Evolutionary conservation across 169 alveolate species (phyloP).

Genomic region (Plasmodium cynomolgi): DNA sequence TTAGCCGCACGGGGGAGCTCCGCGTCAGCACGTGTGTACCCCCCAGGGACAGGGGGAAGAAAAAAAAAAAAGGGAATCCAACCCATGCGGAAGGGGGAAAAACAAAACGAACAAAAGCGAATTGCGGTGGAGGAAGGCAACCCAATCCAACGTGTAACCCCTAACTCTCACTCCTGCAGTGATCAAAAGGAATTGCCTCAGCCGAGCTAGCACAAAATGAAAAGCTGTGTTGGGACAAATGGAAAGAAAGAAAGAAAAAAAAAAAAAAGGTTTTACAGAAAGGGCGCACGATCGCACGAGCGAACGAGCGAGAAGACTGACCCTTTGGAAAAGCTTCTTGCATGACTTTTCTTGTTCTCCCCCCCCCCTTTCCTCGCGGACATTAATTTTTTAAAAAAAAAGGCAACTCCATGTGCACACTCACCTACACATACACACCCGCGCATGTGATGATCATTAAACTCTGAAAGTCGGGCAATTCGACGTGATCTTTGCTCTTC

Average conservation of each 20-base stretch:
- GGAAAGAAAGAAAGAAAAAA: background rate
- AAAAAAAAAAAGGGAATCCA: background rate
- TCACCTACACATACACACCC: background rate
- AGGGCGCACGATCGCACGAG: background rate
- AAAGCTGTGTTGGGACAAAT: background rate
- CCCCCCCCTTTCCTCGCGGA: background rate
- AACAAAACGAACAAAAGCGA: background rate
- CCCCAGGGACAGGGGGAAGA: background rate
- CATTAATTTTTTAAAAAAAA: background rate
- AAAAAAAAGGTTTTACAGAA: background rate
- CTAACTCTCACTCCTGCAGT: background rate
- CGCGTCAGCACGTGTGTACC: background rate
- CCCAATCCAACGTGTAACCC: background rate
- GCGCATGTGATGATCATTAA: background rate
- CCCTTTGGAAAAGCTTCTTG: background rate
- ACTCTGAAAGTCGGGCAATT: background rate
- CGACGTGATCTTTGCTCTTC: background rate
- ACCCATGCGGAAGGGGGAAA: background rate
- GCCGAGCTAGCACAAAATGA: background rate
- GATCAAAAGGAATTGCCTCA: background rate
- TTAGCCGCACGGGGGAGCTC: background rate
- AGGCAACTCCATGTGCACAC: background rate
- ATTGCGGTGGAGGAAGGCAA: background rate
- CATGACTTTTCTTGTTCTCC: background rate
- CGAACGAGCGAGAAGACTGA: background rate